Percentiles rank a stretch among this genome's conserved stretches.
Conservation (phyloP, 2,329 filamentous ascomycete species). For the Cercospora sp. region DNA sequence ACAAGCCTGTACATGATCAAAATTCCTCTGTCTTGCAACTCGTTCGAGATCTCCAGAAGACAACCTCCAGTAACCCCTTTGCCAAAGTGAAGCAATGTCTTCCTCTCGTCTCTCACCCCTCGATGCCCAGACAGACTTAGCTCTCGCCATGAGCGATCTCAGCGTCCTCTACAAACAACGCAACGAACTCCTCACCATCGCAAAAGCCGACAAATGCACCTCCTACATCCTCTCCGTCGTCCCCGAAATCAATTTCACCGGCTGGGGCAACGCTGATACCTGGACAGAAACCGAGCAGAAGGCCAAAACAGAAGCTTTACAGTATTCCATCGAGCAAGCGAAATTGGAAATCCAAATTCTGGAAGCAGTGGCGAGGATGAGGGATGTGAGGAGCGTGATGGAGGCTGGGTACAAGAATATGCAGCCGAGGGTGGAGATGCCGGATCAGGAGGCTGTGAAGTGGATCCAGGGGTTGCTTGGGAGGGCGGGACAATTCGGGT, state of each 20-base stretch:
- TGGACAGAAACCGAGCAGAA: not conserved
- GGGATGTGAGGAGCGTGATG: not conserved
- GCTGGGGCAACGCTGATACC: not conserved
- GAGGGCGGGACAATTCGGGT: not conserved
- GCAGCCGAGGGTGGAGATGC: not conserved
- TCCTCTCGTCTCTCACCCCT: not conserved
- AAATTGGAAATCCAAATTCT: not conserved
- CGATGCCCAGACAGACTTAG: not conserved
- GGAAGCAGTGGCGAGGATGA: not conserved
- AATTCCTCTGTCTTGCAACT: no score
- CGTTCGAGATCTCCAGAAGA: no score
- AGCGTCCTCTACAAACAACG: not conserved
- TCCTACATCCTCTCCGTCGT: not conserved
- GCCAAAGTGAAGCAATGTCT: not conserved
- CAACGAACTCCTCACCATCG: not conserved
- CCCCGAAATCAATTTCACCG: not conserved
- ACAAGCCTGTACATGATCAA: no score
- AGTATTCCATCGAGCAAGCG: not conserved
- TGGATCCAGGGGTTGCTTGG: not conserved
- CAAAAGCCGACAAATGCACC: not conserved
- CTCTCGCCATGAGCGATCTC: not conserved
- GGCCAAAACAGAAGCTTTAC: not conserved
- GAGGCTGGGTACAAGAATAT: not conserved
- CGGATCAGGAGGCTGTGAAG: not conserved
- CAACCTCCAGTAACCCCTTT: not conserved